A percentile compares a stretch with the other conserved stretches of the same genome.
phyloP scores from a whole-genome alignment of 306 rosid species.

The Rosa persica region DNA sequence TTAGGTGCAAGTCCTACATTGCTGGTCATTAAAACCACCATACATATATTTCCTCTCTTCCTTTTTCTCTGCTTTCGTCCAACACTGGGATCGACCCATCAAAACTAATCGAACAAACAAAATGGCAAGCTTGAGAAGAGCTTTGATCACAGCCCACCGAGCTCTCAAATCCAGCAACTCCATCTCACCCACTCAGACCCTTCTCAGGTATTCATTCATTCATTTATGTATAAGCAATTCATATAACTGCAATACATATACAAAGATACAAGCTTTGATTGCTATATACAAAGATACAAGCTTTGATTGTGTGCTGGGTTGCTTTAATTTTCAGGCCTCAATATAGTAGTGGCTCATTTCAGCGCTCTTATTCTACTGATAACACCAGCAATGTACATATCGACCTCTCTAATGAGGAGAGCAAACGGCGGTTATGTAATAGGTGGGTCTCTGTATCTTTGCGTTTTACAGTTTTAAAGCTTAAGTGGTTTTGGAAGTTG shows the following conservation, averaged over 20 bases:
- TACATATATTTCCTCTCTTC: neutral
- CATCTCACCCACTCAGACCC: slow-evolving; percentile 10
- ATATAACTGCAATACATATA: neutral
- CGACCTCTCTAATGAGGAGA: slow-evolving; percentile 70
- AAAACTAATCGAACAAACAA: neutral
- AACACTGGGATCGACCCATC: neutral
- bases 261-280: neutral
- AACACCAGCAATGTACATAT: slow-evolving; percentile 27
- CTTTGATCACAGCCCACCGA: slow-evolving; percentile 26
- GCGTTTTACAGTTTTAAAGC: neutral
- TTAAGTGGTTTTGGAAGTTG: slow-evolving; percentile 1
- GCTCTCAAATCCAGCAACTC: slow-evolving; percentile 33
- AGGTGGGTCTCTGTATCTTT: slow-evolving; percentile 52
- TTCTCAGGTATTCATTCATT: slow-evolving; percentile 21
- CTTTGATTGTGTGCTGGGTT: neutral
- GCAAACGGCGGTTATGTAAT: slow-evolving; percentile 71
- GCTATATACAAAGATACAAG: neutral
- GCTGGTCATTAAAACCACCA: neutral
- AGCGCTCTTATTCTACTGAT: slow-evolving; percentile 15
- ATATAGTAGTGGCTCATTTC: slow-evolving; percentile 14
- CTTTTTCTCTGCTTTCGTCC: neutral
- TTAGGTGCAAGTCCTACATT: neutral
- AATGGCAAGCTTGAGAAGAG: slow-evolving; percentile 51
- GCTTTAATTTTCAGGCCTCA: slow-evolving; percentile 26
- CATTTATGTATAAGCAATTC: neutral